Base-by-base conservation (phyloP, 768 basidiomycete species). In the Termitomyces sp. region DNA sequence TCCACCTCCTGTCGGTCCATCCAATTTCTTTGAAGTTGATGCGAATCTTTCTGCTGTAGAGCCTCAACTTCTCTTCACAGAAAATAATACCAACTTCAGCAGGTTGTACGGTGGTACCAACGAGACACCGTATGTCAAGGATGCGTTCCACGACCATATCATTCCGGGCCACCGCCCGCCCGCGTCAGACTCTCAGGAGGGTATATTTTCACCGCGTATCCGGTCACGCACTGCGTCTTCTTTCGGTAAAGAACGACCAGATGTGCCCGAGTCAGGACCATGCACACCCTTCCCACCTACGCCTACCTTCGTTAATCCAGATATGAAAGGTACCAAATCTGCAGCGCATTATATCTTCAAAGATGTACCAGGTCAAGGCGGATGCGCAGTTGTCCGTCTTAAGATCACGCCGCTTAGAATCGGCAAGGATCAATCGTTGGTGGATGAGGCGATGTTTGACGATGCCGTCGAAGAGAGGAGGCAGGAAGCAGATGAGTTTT, bases 131-230 rank as follows among this genome's bases (percentile, higher is more conserved):
- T 94, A 86, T 66, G 90, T 91, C 66, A 99, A 99, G 73, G 97
- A 99, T 67, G 95, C 90, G 11, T 99, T 99, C 78, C 96, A 99
- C 65, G 95, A 99, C 70, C 92, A 98, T 69, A 92, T 99, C 69
- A 87, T 99, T 62, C 85, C 85, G 1, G 79, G 78, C 5, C 96
- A 98, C 70, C 86, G 91, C 42, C 89, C 89, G 5, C 73, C 75
- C 64, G 70, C 66, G 15, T 71, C 77, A 3, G 77, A 82, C 19
- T 73, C 71, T 0, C 67, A 71, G 19, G 79, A 79, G 61, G 67
- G 70, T 2, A 75, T 80, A 55, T 83, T 83, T 66, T 64, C 70
- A 0, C 74, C 72, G 1, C 77, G 73, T 55, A 82, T 82, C 44
- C 81, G 81, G 40, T 74, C 80, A 1, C 67, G 79, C 57, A 78